These are phyloP conservation scores for Teratosphaeria nubilosa DNA, from an alignment of 2,329 filamentous ascomycete genomes.

Conservation along the genomic window DNA sequence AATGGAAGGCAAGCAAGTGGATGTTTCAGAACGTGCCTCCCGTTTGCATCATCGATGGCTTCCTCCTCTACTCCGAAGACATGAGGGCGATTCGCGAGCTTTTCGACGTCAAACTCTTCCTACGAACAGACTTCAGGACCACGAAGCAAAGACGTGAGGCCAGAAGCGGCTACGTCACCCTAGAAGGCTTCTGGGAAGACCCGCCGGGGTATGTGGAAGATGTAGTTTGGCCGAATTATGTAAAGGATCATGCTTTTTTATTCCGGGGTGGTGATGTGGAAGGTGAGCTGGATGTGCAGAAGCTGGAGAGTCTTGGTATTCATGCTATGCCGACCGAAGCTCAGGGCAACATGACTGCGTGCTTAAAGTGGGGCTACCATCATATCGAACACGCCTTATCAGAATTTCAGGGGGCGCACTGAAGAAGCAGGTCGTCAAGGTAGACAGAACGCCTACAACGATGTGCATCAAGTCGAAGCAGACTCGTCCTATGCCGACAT, in stretches of 20 bases:
- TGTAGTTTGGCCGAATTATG: conserved; percentile 94
- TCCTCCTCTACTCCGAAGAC: conserved; percentile 64
- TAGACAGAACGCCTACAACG: not conserved
- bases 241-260: conserved; percentile 68
- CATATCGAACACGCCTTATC: conserved; percentile 15
- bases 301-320: conserved; percentile 23
- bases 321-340: conserved; percentile 20
- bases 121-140: conserved; percentile 56
- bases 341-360: conserved; percentile 24
- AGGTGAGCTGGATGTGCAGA: conserved; percentile 40
- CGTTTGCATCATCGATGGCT: conserved; percentile 76
- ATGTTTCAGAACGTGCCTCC: conserved; percentile 19
- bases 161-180: conserved; percentile 65
- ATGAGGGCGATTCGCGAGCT: conserved; percentile 43
- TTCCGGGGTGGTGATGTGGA: conserved; percentile 61
- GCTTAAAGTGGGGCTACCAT: conserved; percentile 30
- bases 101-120: conserved; percentile 68
- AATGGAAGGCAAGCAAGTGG: conserved; percentile 17
- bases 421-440: not conserved
- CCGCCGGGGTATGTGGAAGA: conserved; percentile 89
- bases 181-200: conserved; percentile 86
- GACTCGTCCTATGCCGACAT: not conserved
- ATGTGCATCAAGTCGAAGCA: not conserved
- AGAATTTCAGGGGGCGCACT: not conserved
- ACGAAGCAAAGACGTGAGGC: conserved; percentile 58